A percentile compares a stretch with the other conserved stretches of the same genome.
Evolutionary conservation across 257 asterid genomes (phyloP).

Genomic region (Henckelia pumila): DNA sequence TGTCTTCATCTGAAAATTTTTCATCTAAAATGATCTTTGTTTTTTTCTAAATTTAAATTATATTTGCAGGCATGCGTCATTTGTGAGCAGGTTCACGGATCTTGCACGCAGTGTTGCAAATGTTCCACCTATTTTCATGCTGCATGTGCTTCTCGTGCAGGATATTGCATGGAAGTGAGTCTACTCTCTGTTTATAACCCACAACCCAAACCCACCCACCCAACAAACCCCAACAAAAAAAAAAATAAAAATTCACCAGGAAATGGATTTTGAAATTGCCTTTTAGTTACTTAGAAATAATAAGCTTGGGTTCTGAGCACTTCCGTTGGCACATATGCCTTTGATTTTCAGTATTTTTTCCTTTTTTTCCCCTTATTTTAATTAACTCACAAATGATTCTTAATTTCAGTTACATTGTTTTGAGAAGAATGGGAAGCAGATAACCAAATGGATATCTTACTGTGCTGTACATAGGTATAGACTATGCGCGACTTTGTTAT

Average conservation of each 20-base stretch:
- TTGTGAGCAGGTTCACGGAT: constrained; percentile 89
- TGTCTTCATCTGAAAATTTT: background rate
- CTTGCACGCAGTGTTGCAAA: constrained; percentile 91
- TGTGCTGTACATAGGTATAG: constrained; percentile 83
- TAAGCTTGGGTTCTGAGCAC: constrained; percentile 1
- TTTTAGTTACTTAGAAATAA: background rate
- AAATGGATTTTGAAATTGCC: constrained; percentile 1
- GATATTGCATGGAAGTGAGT: constrained; percentile 91
- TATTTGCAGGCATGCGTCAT: constrained; percentile 72
- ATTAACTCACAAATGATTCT: constrained; percentile 23
- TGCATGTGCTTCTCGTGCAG: constrained; percentile 90
- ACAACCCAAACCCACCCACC: too few relatives aligned
- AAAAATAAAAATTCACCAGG: background rate
- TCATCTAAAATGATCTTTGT: background rate
- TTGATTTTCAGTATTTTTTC: background rate
- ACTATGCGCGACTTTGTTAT: constrained; percentile 19
- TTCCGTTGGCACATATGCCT: background rate
- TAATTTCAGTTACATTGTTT: constrained; percentile 69
- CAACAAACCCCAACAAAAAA: too few relatives aligned
- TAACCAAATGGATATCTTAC: constrained; percentile 75
- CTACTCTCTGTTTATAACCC: background rate
- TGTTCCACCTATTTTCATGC: constrained; percentile 84
- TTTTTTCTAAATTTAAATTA: constrained; percentile 15
- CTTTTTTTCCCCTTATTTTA: background rate
- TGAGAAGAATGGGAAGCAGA: constrained; percentile 70